These are phyloP conservation scores for Colletotrichum abscissum DNA, from an alignment of 2,329 filamentous ascomycete genomes.

Conservation along the genomic window DNA sequence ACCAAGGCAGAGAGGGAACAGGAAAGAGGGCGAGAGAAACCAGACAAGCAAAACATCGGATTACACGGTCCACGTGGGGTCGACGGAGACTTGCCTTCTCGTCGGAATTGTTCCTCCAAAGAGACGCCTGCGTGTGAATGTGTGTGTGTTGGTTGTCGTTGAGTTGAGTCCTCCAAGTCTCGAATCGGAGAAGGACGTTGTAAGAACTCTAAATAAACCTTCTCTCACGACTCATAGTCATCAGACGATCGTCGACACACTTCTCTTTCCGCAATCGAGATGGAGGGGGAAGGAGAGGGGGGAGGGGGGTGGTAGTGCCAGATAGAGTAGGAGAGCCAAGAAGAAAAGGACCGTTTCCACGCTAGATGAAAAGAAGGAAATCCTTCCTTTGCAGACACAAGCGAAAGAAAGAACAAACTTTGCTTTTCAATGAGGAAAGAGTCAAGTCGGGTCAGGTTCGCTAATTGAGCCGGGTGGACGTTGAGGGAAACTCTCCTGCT, in stretches of 20 bases:
- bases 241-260: neutral
- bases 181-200: neutral
- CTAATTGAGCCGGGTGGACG: neutral
- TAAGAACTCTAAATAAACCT: neutral
- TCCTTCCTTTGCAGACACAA: neutral
- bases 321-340: neutral
- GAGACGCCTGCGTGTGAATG: neutral
- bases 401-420: neutral
- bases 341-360: neutral
- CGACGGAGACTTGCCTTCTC: neutral
- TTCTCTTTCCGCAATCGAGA: too few relatives aligned
- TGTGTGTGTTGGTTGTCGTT: too few relatives aligned
- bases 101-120: neutral
- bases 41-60: slow-evolving; percentile 4
- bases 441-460: neutral
- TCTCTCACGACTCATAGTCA: neutral
- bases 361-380: neutral
- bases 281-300: neutral
- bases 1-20: neutral
- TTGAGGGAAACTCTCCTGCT: slow-evolving; percentile 22
- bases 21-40: neutral
- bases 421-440: neutral
- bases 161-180: neutral
- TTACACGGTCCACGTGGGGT: neutral
- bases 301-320: neutral